Evolutionary conservation across 2,329 filamentous ascomycete genomes (phyloP), one percentile per base, ranked within the genome.

Genomic region (Diaporthe sp.): DNA sequence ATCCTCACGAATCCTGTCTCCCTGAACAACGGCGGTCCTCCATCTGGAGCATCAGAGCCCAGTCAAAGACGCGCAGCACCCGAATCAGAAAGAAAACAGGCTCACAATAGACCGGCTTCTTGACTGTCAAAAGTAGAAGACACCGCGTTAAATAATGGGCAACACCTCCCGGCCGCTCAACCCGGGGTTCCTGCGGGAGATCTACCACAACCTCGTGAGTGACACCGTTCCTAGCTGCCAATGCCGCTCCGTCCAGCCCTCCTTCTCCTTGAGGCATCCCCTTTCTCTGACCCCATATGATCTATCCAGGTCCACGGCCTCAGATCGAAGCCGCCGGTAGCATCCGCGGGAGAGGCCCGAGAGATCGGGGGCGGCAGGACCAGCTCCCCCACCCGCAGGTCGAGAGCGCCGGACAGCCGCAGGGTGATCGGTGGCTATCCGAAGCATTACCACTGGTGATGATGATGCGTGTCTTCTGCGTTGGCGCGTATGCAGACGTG

Each of bases 371-470:
- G 15, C 47, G 49, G 34, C 10, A 65, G 58, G 57, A 63, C 58
- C 17, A 3, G 37, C 15, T 65, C 71, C 10, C 37, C 55, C 31
- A 47, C 17, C 7, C 37, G 58, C 71, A 73, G 4, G 65, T 42
- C 65, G 13, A 61, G 53, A 39, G 15, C 10, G 39, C n/a, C n/a
- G 9, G n/a, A 28, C 6, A 17, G 17, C 15, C 53, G 39, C 5
- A 60, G 68, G 68, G 68, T 57, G 53, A 37, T 71, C 12, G 22
- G 34, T 51, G 57, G 71, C 39, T 73, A 65, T 55, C 71, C 58
- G n/a, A 55, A 42, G 25, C 12, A 63, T 0, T 73, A 73, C 34
- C 58, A 73, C 25, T 73, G 58, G 58, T 73, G 49, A 73, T 20
- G 13, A 39, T 28, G 22, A 39, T 28, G 31, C 9, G 39, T n/a